phyloP scores from a whole-genome alignment of 2,329 filamentous ascomycete genomes.

The Xylaria sp. region DNA sequence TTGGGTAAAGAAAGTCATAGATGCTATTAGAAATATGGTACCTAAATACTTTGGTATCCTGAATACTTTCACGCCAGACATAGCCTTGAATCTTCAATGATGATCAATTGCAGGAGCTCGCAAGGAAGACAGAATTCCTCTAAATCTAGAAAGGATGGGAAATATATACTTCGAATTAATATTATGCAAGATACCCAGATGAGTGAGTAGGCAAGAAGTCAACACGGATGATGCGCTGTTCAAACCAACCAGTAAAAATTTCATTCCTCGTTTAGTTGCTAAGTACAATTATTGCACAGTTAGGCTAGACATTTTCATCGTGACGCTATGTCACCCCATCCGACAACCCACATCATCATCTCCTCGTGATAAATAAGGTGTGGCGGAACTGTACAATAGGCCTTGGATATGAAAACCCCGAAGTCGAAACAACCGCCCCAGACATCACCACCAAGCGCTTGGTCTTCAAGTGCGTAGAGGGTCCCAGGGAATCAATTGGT shows the following conservation, averaged over 20 bases:
- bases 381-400: constrained; percentile 32
- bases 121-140: not conserved
- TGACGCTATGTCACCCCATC: constrained; percentile 23
- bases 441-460: constrained; percentile 1
- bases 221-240: not conserved
- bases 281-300: constrained; percentile 33
- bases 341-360: constrained; percentile 24
- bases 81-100: not conserved
- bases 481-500: not conserved
- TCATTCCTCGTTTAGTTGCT: constrained; percentile 37
- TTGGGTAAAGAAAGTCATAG: not conserved
- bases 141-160: not conserved
- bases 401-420: constrained; percentile 6
- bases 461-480: not conserved
- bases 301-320: constrained; percentile 17
- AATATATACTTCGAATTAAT: not conserved
- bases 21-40: not conserved
- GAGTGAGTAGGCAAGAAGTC: not conserved
- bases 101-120: not conserved
- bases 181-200: not conserved
- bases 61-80: not conserved
- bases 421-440: constrained; percentile 13
- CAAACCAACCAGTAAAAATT: constrained; percentile 28
- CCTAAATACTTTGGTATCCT: no score
- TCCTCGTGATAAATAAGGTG: constrained; percentile 24